phyloP scores from a whole-genome alignment of 2,329 filamentous ascomycete genomes.

The Cordyceps javanica region DNA sequence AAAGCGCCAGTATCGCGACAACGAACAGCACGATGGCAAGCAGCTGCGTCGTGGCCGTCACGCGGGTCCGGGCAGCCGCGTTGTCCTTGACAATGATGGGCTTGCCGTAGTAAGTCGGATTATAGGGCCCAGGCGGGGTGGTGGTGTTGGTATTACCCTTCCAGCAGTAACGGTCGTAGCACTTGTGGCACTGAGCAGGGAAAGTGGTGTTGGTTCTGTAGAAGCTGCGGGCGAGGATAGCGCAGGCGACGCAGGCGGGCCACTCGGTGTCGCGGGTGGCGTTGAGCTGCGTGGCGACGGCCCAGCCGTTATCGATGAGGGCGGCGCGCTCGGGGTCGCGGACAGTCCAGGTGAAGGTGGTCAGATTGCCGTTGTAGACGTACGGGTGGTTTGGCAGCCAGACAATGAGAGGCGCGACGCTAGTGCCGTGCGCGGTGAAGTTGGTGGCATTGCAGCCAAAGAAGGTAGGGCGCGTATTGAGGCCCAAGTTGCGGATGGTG shows the following conservation, averaged over 20 bases:
- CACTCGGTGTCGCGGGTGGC: slow-evolving; percentile 63
- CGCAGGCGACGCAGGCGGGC: slow-evolving; percentile 75
- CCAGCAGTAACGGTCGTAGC: slow-evolving; percentile 81
- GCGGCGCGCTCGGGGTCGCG: slow-evolving; percentile 57
- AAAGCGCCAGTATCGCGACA: background rate
- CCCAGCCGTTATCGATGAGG: slow-evolving; percentile 75
- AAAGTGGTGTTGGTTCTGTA: slow-evolving; percentile 57
- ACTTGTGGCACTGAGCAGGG: slow-evolving; percentile 63
- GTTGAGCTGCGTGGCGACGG: slow-evolving; percentile 72
- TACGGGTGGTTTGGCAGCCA: slow-evolving; percentile 82
- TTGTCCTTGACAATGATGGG: slow-evolving; percentile 13
- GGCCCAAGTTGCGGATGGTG: slow-evolving; percentile 67
- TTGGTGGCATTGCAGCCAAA: slow-evolving; percentile 71
- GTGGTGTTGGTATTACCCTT: slow-evolving; percentile 52
- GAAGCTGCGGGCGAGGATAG: slow-evolving; percentile 66
- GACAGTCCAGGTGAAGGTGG: slow-evolving; percentile 64
- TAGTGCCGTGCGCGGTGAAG: slow-evolving; percentile 25
- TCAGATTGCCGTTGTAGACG: slow-evolving; percentile 62
- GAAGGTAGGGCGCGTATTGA: slow-evolving; percentile 71
- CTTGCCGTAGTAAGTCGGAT: slow-evolving; percentile 25
- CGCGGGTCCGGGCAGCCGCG: background rate
- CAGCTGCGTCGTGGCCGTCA: slow-evolving; percentile 11
- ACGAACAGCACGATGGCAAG: background rate
- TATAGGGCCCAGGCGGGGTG: slow-evolving; percentile 28
- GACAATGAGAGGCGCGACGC: slow-evolving; percentile 58